phyloP scores from a whole-genome alignment of 169 alveolate genomes.

The Perkinsus chesapeaki region DNA sequence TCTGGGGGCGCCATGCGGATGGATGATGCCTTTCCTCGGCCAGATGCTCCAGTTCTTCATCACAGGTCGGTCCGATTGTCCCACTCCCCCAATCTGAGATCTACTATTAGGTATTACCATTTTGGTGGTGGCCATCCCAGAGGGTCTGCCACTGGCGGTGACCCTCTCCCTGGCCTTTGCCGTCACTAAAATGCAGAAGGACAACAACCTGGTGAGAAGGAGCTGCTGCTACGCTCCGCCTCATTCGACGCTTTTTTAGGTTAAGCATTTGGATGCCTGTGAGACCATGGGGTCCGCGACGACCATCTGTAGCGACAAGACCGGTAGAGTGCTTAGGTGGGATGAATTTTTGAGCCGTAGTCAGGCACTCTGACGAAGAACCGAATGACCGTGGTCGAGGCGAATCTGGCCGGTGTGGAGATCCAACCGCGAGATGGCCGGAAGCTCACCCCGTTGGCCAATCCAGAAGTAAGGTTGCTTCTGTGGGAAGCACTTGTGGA shows the following conservation, averaged over 20 bases:
- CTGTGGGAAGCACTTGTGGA: conserved; percentile 20
- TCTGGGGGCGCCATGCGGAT: background rate
- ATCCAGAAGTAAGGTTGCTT: background rate
- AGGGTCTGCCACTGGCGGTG: conserved; percentile 88
- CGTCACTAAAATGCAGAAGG: conserved; percentile 76
- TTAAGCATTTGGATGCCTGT: conserved; percentile 57
- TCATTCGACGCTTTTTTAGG: background rate
- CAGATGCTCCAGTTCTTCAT: background rate
- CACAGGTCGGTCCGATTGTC: background rate
- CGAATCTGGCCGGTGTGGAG: conserved; percentile 30
- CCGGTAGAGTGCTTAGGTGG: too few relatives aligned
- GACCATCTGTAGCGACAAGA: conserved; percentile 79
- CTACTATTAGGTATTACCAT: conserved; percentile 59
- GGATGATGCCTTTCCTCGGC: background rate
- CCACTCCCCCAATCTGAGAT: too few relatives aligned
- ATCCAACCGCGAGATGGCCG: background rate
- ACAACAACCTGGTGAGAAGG: conserved; percentile 66
- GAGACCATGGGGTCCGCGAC: conserved; percentile 90
- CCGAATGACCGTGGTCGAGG: conserved; percentile 60
- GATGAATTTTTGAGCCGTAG: too few relatives aligned
- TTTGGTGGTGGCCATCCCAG: conserved; percentile 84
- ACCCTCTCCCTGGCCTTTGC: conserved; percentile 76
- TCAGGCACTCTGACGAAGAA: conserved; percentile 74
- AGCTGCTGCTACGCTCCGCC: background rate
- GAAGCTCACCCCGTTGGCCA: background rate